Evolutionary conservation across 1,139 yeast species (phyloP), one percentile per base, ranked within the genome.

Genomic region (Kurtzmaniella quercitrusa): DNA sequence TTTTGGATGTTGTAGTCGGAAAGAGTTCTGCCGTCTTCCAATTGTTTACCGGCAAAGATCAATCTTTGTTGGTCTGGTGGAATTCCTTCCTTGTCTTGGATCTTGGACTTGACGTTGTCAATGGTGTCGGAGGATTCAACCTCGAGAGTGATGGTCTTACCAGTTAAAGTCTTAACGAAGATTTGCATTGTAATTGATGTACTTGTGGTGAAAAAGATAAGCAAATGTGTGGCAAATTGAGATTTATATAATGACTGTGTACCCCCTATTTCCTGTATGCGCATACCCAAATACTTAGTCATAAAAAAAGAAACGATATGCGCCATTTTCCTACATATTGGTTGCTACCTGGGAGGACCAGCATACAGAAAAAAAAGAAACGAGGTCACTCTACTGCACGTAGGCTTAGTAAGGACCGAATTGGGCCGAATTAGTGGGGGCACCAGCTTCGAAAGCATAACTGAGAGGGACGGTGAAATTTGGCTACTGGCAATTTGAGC

Each of bases 1-100:
- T 62, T 62, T 51, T 61, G 66, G 40, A 59, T 60, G 56, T 62
- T 62, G 62, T 62, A 60, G 51, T 60, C 65, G 34, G 65, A 61
- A 43, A 62, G 82, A 61, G 98, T 91, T 83, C 98, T 89, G 67
- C 97, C 97, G 66, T 93, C 98, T 81, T 91, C 98, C 73, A 93
- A 87, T 80, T 91, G 98, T 85, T 90, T 91, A 85, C 98, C 98
- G 73, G 98, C 98, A 72, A 93, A 93, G 88, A 93, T 89, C 72
- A 91, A 85, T 81, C 98, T 89, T 82, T 93, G 98, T 77, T 91
- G 97, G 75, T 91, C 98, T 65, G 98, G 96, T 75, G 98, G 98
- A 63, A 93, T 91, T 68, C 98, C 98, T 75, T 91, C 97, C 82
- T 89, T 89, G 84, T 90, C 98, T 81, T 90, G 97, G 75, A 93